Base-by-base conservation (phyloP, 1,139 yeast species). In the Suhomyces atakaporum region DNA sequence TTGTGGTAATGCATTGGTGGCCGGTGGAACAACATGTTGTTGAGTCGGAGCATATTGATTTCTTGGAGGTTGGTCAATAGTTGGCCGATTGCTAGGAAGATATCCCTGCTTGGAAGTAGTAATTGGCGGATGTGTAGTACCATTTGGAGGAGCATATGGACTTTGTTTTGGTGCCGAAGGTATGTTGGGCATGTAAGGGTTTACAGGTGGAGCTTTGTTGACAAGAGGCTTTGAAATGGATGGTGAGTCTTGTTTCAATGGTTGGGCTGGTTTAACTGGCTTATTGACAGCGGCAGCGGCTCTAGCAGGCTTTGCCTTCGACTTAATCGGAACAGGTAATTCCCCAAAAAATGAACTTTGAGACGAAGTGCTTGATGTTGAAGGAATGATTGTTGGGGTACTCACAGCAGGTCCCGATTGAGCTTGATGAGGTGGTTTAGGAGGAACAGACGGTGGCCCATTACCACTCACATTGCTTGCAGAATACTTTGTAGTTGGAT, bases 321-420 rank as follows among this genome's bases (percentile, higher is more conserved):
- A 45, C 29, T 48, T 49, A 4, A 67, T 66, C 33, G 57, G 44
- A 3, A 65, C 56, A 2, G 75, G 85, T 27, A 77, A 58, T 39
- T 79, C 84, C 43, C 76, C 82, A 50, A 76, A 79, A 49, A 79
- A 79, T 3, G 54, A 30, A 20, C 31, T 30, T 8, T 18, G 29
- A 10, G 29, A 14, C 5, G 24, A 18, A 7, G 24, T 16, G 8
- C 12, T 23, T 27, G 30, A 15, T 13, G 16, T 27, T 5, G 16
- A 12, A 26, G 31, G 11, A 8, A 22, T 13, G 8, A 4, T 12
- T 7, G 31, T 14, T 8, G 27, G 14, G 22, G 20, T 25, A 20
- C 6, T n/a, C 13, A 16, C n/a, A 16, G 18, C 11, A 5, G 15
- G 31, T n/a, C n/a, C n/a, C n/a, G n/a, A n/a, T n/a, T n/a, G n/a